A percentile compares a stretch with the other conserved stretches of the same genome.
Conservation (phyloP, 2,329 filamentous ascomycete genomes). For the Neurospora sp. region DNA sequence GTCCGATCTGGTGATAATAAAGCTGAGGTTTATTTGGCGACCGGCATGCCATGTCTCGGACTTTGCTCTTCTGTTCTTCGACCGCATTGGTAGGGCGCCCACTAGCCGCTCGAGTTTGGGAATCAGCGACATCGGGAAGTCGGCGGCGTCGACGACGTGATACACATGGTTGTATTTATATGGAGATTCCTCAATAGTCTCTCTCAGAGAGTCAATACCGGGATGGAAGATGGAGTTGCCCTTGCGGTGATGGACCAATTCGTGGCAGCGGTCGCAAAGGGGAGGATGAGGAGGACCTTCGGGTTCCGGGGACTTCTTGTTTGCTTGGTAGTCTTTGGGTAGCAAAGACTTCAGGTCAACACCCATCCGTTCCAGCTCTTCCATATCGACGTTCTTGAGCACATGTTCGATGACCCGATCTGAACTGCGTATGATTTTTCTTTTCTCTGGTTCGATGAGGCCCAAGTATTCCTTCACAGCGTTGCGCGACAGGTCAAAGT, state of each 20-base stretch:
- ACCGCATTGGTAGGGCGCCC: slow-evolving; percentile 62
- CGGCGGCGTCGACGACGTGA: slow-evolving; percentile 87
- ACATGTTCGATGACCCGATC: slow-evolving; percentile 38
- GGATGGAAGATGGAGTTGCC: slow-evolving; percentile 71
- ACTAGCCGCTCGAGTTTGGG: slow-evolving; percentile 64
- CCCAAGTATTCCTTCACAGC: slow-evolving; percentile 39
- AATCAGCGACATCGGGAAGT: slow-evolving; percentile 90
- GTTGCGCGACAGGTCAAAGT: slow-evolving; percentile 42
- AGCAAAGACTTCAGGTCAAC: slow-evolving; percentile 32
- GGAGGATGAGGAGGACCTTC: slow-evolving; percentile 28
- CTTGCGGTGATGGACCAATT: slow-evolving; percentile 63
- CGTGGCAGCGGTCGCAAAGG: slow-evolving; percentile 81
- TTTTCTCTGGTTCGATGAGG: slow-evolving; percentile 23
- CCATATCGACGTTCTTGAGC: slow-evolving; percentile 31
- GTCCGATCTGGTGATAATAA: slow-evolving; percentile 84
- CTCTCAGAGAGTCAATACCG: slow-evolving; percentile 66
- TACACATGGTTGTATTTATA: slow-evolving; percentile 91
- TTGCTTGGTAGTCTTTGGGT: slow-evolving; percentile 16
- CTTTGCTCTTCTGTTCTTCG: slow-evolving; percentile 68
- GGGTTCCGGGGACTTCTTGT: slow-evolving; percentile 2
- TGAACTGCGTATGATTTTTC: slow-evolving; percentile 23
- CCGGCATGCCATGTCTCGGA: slow-evolving; percentile 54
- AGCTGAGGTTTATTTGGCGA: slow-evolving; percentile 68
- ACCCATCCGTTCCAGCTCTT: slow-evolving; percentile 34
- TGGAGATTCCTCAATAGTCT: slow-evolving; percentile 80